Evolutionary conservation across 495 filamentous ascomycete species (phyloP).

Genomic region (Aspergillus campestris): DNA sequence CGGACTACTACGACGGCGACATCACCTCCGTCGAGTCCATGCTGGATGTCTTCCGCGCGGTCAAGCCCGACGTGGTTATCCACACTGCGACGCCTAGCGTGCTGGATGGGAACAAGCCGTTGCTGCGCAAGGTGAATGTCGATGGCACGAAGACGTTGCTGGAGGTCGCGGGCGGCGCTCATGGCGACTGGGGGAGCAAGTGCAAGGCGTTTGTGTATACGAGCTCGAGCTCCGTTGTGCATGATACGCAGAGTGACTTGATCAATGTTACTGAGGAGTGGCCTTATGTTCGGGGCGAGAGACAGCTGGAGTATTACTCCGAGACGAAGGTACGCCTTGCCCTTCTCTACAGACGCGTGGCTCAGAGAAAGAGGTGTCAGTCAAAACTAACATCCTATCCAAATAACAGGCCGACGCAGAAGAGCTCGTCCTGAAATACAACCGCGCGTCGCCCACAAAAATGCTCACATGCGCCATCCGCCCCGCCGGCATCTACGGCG

Average conservation of each 20-base stretch:
- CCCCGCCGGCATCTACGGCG: conserved; percentile 84
- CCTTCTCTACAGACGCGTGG: no score
- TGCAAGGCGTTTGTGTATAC: conserved; percentile 96
- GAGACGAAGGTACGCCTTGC: conserved; percentile 65
- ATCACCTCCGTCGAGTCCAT: conserved; percentile 68
- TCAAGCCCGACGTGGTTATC: conserved; percentile 82
- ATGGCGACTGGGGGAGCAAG: conserved; percentile 45
- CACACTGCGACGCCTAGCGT: conserved; percentile 81
- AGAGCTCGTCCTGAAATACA: conserved; percentile 72
- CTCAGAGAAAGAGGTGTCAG: no score
- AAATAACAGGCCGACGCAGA: conserved; percentile 69
- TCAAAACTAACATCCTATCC: not conserved
- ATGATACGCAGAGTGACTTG: conserved; percentile 71
- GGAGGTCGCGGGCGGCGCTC: conserved; percentile 59
- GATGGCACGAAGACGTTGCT: conserved; percentile 76
- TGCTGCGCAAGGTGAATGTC: conserved; percentile 74
- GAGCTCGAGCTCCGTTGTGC: conserved; percentile 79
- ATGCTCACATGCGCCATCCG: conserved; percentile 76
- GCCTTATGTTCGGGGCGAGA: conserved; percentile 61
- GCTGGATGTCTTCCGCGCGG: conserved; percentile 53
- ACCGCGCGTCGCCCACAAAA: conserved; percentile 55
- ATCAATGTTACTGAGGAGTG: conserved; percentile 86
- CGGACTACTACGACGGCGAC: conserved; percentile 76
- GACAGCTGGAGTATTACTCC: conserved; percentile 84
- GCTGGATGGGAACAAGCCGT: conserved; percentile 36